These are phyloP conservation scores for Aspergillus pseudoglaucus DNA, from an alignment of 2,329 filamentous ascomycete genomes.

Conservation along the genomic window DNA sequence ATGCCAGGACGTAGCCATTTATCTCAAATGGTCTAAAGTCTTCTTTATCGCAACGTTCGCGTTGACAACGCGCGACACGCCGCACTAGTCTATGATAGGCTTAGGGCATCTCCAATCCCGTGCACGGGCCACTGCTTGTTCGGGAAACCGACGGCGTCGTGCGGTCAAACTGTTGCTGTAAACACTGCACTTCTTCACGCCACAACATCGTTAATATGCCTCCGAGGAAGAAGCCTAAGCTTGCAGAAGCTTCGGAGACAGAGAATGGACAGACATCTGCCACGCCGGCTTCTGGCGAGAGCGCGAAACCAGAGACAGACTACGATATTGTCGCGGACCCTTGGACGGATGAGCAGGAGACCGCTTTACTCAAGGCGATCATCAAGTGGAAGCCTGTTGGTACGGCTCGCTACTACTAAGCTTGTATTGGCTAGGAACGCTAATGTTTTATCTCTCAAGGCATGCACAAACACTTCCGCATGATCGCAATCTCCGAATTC, in stretches of 20 bases:
- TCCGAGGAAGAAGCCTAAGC: constrained; percentile 59
- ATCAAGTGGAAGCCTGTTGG: constrained; percentile 96
- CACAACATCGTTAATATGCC: constrained; percentile 22
- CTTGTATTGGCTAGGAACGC: constrained; percentile 1
- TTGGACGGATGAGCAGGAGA: constrained; percentile 95
- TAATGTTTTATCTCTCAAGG: constrained; percentile 37
- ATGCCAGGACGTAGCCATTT: not conserved
- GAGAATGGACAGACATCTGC: constrained; percentile 23
- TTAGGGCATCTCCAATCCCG: constrained; percentile 7
- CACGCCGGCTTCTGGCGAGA: constrained; percentile 24
- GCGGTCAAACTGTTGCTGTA: not conserved
- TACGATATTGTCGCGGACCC: constrained; percentile 57
- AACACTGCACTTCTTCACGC: not conserved
- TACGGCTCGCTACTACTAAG: constrained; percentile 31
- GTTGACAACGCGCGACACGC: constrained; percentile 17
- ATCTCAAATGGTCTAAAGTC: not conserved
- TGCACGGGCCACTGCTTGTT: constrained; percentile 26
- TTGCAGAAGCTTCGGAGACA: constrained; percentile 17
- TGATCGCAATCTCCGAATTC: constrained; percentile 77
- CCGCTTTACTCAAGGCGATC: constrained; percentile 84
- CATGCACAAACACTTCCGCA: constrained; percentile 90
- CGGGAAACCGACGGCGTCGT: constrained; percentile 10
- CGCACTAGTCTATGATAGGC: constrained; percentile 9
- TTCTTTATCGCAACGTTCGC: constrained; percentile 8
- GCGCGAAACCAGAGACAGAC: constrained; percentile 30